phyloP scores from a whole-genome alignment of 2,329 filamentous ascomycete species.

The Penicillium crustosum region DNA sequence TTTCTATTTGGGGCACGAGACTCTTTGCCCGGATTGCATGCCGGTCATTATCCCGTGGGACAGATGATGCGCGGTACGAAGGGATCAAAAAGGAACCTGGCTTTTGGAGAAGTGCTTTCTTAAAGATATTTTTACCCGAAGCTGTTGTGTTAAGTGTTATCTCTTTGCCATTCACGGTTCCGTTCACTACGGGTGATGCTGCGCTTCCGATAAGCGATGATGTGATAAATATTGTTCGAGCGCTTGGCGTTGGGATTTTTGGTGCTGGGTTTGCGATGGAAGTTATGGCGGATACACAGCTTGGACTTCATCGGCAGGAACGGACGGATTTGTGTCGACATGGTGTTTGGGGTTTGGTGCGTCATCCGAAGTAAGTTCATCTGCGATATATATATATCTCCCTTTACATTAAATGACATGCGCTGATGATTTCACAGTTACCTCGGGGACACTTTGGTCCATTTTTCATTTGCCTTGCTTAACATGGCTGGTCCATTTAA shows the following conservation, averaged over 20 bases:
- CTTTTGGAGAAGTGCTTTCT: slow-evolving; percentile 60
- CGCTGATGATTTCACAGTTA: slow-evolving; percentile 46
- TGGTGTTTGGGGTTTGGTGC: slow-evolving; percentile 62
- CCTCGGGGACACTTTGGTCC: slow-evolving; percentile 60
- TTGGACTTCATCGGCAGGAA: slow-evolving; percentile 52
- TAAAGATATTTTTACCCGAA: slow-evolving; percentile 58
- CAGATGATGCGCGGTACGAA: slow-evolving; percentile 58
- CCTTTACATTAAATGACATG: background rate
- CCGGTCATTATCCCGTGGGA: slow-evolving; percentile 51
- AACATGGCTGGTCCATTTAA: slow-evolving; percentile 57
- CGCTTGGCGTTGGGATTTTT: slow-evolving; percentile 56
- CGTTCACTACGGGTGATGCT: slow-evolving; percentile 44
- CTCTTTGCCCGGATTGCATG: slow-evolving; percentile 57
- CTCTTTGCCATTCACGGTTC: slow-evolving; percentile 57
- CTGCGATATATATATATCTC: background rate
- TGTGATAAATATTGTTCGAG: slow-evolving; percentile 30
- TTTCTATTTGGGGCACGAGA: slow-evolving; percentile 59
- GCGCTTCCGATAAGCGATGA: slow-evolving; percentile 35
- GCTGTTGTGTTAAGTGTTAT: slow-evolving; percentile 58
- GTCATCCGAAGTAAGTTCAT: slow-evolving; percentile 60
- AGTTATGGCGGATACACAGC: slow-evolving; percentile 57
- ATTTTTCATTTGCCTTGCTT: slow-evolving; percentile 60
- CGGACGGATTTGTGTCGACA: slow-evolving; percentile 49
- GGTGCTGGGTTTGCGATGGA: slow-evolving; percentile 58
- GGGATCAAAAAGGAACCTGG: slow-evolving; percentile 52